phyloP scores from a whole-genome alignment of 2,329 filamentous ascomycete genomes.

The Monilinia fructigena region DNA sequence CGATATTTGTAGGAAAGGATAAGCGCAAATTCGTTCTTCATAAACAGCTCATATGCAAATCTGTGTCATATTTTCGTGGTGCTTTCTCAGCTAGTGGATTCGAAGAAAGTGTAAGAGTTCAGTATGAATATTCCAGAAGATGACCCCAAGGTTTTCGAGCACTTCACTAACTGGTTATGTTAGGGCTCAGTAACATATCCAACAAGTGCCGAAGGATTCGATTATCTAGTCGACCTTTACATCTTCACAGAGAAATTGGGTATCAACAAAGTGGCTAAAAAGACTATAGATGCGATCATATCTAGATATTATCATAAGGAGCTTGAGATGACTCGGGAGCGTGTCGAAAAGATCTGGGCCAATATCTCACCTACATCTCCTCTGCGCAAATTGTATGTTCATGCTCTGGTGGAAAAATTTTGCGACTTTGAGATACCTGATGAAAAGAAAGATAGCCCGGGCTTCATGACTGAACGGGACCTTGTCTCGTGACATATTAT shows the following conservation, averaged over 20 bases:
- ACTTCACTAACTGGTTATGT: constrained; percentile 24
- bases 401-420: neutral
- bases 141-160: neutral
- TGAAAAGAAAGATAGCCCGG: neutral
- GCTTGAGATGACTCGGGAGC: neutral
- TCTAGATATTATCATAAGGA: accelerated
- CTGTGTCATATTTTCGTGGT: constrained; percentile 19
- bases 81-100: constrained; percentile 25
- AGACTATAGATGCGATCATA: constrained; percentile 5
- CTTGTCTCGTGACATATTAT: neutral
- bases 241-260: constrained; percentile 19
- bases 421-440: neutral
- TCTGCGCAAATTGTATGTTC: neutral
- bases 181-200: neutral
- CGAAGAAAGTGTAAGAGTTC: constrained; percentile 12
- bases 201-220: neutral
- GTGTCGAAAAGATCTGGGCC: neutral
- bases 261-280: constrained; percentile 4
- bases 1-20: constrained; percentile 30
- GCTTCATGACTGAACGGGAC: neutral
- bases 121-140: constrained; percentile 25
- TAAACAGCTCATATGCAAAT: constrained; percentile 30
- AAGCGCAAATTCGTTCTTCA: constrained; percentile 31
- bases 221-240: constrained; percentile 8
- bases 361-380: neutral